Evolutionary conservation across 306 rosid genomes (phyloP).

Genomic region (Quercus cerris): DNA sequence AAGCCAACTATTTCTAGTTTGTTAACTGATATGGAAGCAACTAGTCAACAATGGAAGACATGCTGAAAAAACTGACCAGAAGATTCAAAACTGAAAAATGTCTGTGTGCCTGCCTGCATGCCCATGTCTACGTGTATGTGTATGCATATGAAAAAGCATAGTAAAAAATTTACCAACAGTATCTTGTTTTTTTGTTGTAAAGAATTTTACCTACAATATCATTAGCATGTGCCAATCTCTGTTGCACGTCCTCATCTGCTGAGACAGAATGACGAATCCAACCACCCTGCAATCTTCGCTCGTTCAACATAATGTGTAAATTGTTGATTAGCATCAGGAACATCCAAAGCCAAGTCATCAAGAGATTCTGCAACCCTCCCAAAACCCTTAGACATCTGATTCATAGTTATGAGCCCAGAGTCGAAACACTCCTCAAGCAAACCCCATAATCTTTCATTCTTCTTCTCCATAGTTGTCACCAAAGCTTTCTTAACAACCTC

Average conservation of each 20-base stretch:
- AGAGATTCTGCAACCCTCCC: constrained; percentile 63
- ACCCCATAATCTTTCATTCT: constrained; percentile 62
- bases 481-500: constrained; percentile 67
- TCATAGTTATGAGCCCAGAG: constrained; percentile 58
- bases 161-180: neutral
- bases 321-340: constrained; percentile 63
- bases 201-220: constrained; percentile 7
- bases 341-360: constrained; percentile 75
- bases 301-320: constrained; percentile 38
- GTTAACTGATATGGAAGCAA: neutral
- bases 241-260: constrained; percentile 28
- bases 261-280: constrained; percentile 49
- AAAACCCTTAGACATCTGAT: constrained; percentile 69
- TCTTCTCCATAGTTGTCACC: constrained; percentile 53
- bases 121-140: neutral
- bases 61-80: neutral
- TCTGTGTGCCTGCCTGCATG: neutral
- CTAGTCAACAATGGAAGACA: neutral
- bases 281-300: constrained; percentile 61
- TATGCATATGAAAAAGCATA: neutral
- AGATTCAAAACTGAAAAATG: neutral
- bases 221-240: constrained; percentile 37
- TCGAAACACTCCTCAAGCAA: constrained; percentile 56
- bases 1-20: neutral
- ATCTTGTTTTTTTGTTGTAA: constrained; percentile 7